phyloP scores from a whole-genome alignment of 495 filamentous ascomycete species.

The Daldinia caldariorum region DNA sequence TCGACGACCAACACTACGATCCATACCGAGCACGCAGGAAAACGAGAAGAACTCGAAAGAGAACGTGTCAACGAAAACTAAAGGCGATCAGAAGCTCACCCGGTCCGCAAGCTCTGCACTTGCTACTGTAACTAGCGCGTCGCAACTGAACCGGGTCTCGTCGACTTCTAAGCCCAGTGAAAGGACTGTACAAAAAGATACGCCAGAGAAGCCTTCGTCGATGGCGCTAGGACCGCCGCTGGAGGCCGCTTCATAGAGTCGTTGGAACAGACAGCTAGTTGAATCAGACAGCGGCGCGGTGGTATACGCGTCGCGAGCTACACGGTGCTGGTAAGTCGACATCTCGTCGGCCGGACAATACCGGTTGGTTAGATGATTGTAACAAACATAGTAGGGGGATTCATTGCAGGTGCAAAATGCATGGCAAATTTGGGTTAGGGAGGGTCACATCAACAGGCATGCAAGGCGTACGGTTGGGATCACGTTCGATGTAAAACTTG shows the following conservation, averaged over 20 bases:
- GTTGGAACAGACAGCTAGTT: constrained; percentile 16
- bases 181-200: constrained; percentile 1
- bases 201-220: constrained; percentile 1
- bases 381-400: constrained; percentile 24
- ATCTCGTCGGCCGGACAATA: constrained; percentile 11
- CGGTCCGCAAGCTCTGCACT: constrained; percentile 33
- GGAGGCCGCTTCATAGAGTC: constrained; percentile 26
- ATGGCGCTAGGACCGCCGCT: constrained; percentile 18
- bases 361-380: constrained; percentile 28
- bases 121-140: constrained; percentile 18
- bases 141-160: constrained; percentile 2
- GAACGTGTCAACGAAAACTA: constrained; percentile 21
- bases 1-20: constrained; percentile 30
- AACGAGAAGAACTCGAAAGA: constrained; percentile 40
- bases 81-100: constrained; percentile 13
- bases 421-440: constrained; percentile 31
- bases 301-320: constrained; percentile 9
- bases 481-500: constrained; percentile 4
- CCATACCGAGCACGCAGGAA: constrained; percentile 41
- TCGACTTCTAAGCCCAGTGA: neutral
- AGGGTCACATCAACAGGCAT: constrained; percentile 28
- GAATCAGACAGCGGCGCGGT: constrained; percentile 20
- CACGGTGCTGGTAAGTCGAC: constrained; percentile 7
- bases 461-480: constrained; percentile 36
- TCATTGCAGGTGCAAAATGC: constrained; percentile 31